Evolutionary conservation across 116 monocot genomes (phyloP).

Genomic region (Papilionanthe hybrid): DNA sequence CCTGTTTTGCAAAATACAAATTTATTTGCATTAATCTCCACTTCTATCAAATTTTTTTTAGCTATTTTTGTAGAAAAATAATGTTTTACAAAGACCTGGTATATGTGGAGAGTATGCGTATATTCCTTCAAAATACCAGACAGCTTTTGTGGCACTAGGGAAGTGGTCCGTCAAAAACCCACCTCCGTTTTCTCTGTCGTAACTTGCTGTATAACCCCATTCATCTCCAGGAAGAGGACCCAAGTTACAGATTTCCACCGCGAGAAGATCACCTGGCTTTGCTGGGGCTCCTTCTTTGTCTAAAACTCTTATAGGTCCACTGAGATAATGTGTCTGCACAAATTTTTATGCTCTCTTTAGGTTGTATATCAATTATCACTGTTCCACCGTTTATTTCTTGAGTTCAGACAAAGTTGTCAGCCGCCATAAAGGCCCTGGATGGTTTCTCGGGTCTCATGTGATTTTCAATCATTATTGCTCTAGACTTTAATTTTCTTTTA

Average conservation of each 20-base stretch:
- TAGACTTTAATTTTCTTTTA: neutral
- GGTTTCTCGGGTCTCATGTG: neutral
- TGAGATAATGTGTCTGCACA: constrained; percentile 66
- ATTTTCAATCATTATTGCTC: neutral
- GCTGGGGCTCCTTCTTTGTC: constrained; percentile 62
- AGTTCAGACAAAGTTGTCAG: neutral
- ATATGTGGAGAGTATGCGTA: constrained; percentile 82
- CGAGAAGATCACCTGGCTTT: constrained; percentile 74
- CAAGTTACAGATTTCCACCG: constrained; percentile 75
- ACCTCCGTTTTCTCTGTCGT: constrained; percentile 82
- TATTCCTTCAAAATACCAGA: constrained; percentile 94
- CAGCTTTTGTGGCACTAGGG: constrained; percentile 76
- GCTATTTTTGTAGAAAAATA: neutral
- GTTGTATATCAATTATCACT: neutral
- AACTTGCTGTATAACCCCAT: constrained; percentile 85
- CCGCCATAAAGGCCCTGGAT: neutral
- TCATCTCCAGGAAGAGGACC: constrained; percentile 86
- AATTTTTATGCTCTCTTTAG: neutral
- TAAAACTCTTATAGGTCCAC: constrained; percentile 60
- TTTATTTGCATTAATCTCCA: neutral
- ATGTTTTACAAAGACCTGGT: constrained; percentile 26
- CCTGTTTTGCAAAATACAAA: constrained; percentile 23
- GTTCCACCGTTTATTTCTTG: neutral
- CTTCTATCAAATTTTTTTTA: neutral
- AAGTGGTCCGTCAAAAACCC: constrained; percentile 89